These are phyloP conservation scores for Adansonia gregorii DNA, from an alignment of 441 rosid species.

Conservation along the genomic window DNA sequence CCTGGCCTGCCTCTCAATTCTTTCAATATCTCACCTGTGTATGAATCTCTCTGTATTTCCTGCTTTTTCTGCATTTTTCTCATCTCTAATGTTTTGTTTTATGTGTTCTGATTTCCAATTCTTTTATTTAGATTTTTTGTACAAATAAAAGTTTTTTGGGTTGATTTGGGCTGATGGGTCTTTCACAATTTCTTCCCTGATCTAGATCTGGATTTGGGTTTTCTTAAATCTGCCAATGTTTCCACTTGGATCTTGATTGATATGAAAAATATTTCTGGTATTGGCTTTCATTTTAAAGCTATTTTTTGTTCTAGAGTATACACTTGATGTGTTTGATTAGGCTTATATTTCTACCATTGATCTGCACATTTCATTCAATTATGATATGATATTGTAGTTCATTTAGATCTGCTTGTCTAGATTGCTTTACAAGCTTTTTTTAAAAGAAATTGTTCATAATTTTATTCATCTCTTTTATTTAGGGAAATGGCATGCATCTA, in stretches of 20 bases:
- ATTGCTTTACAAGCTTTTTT: background rate
- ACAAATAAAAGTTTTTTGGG: background rate
- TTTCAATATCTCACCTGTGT: background rate
- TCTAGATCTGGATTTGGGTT: conserved; percentile 26
- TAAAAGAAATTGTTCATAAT: background rate
- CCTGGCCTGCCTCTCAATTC: background rate
- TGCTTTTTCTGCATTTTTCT: background rate
- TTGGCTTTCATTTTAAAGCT: background rate
- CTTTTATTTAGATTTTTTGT: background rate
- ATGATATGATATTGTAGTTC: background rate
- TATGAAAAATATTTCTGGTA: background rate
- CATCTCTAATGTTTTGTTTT: background rate
- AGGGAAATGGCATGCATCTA: background rate
- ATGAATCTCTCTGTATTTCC: background rate
- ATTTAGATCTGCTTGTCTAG: conserved; percentile 7
- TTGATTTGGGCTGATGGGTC: background rate
- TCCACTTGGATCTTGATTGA: background rate
- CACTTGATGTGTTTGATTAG: too few relatives aligned
- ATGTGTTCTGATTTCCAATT: background rate
- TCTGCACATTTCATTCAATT: background rate
- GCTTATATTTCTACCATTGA: background rate
- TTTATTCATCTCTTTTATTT: background rate
- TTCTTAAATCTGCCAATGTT: conserved; percentile 4
- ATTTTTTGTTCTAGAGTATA: background rate
- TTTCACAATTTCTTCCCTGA: background rate